A percentile compares a stretch with the other conserved stretches of the same genome.
Evolutionary conservation across 495 filamentous ascomycete genomes (phyloP).

Genomic region (Trichocladium uniseriatum): DNA sequence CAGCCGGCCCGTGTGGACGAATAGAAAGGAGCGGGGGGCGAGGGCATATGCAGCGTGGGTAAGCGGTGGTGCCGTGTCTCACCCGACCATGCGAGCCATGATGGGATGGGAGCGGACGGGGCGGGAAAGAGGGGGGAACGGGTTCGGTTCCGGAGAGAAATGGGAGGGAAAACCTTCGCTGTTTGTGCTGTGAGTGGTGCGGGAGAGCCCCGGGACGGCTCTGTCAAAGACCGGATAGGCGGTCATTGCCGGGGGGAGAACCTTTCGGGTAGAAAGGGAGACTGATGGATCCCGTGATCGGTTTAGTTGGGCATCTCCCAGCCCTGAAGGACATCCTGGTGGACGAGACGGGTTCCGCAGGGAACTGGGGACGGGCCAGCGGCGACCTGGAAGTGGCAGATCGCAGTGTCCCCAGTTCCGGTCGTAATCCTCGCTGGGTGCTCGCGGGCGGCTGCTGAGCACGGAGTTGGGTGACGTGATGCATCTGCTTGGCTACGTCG

Average conservation of each 20-base stretch:
- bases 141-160: too few species aligned
- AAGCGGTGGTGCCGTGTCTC: slow-evolving; percentile 1
- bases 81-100: neutral
- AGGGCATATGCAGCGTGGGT: slow-evolving; percentile 3
- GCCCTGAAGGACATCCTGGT: neutral
- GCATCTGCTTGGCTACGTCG: neutral
- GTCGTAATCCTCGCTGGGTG: neutral
- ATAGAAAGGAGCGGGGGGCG: neutral
- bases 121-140: neutral
- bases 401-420: neutral
- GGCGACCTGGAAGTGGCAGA: neutral
- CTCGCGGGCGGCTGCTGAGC: neutral
- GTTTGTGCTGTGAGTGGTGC: too few species aligned
- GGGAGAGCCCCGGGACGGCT: too few species aligned
- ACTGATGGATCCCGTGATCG: neutral
- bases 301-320: slow-evolving; percentile 2
- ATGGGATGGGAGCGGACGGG: neutral
- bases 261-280: neutral
- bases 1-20: slow-evolving; percentile 3
- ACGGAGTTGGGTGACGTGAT: slow-evolving; percentile 5
- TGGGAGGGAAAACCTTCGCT: too few species aligned
- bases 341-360: neutral
- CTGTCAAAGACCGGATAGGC: too few species aligned
- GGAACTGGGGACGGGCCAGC: neutral
- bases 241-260: neutral